Evolutionary conservation across 2,329 filamentous ascomycete genomes (phyloP).

Genomic region (Ophiosphaerella herpotricha): DNA sequence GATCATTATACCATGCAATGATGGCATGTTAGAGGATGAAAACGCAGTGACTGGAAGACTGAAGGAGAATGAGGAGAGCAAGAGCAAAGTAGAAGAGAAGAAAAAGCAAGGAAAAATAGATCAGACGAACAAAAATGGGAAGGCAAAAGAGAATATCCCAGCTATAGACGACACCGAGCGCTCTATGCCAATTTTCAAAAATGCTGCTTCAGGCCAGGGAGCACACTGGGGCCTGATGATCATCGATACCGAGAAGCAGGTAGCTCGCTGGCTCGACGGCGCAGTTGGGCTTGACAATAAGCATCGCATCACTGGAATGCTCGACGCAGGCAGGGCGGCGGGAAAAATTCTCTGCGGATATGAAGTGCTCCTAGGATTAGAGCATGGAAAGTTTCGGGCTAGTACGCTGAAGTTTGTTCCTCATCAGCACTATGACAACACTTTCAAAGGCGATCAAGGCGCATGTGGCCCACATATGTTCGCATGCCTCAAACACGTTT

Average conservation of each 20-base stretch:
- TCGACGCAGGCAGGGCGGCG: slow-evolving; percentile 2
- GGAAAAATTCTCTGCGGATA: slow-evolving; percentile 1
- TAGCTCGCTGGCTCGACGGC: slow-evolving; percentile 5
- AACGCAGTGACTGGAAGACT: too few relatives aligned
- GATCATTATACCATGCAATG: slow-evolving; percentile 1
- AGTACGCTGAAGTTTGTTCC: slow-evolving; percentile 4
- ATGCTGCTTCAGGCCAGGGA: neutral
- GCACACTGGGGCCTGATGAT: slow-evolving; percentile 9
- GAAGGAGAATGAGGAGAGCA: neutral
- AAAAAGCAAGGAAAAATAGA: neutral
- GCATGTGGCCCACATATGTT: slow-evolving; percentile 2
- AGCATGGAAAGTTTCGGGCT: neutral
- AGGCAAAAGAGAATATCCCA: neutral
- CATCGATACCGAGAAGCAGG: slow-evolving; percentile 4
- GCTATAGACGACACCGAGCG: neutral
- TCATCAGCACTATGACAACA: slow-evolving; percentile 3
- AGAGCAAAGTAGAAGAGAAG: neutral
- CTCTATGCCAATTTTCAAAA: neutral
- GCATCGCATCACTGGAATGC: neutral
- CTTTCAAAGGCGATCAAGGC: neutral
- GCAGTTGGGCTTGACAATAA: neutral
- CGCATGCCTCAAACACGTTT: neutral
- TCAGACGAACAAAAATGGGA: neutral
- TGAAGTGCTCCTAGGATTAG: neutral
- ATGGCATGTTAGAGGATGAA: neutral